Percentiles rank a stretch among this genome's conserved stretches.
phyloP scores from a whole-genome alignment of 2,329 filamentous ascomycete species.

The Colletotrichum navitas region DNA sequence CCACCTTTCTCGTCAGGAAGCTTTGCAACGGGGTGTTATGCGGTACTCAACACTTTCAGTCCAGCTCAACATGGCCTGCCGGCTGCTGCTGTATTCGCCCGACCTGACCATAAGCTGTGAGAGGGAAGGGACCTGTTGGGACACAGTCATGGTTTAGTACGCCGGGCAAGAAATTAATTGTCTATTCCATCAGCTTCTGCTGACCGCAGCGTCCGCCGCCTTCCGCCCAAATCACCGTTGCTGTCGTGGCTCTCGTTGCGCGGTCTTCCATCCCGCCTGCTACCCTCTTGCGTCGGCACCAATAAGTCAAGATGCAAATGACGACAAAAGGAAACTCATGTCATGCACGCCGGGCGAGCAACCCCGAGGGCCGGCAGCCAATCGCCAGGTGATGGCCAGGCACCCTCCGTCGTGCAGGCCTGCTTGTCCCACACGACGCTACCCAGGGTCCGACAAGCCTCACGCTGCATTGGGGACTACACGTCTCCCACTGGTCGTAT shows the following conservation, averaged over 20 bases:
- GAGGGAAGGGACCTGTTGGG: background rate
- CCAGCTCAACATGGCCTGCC: background rate
- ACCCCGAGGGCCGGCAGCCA: conserved; percentile 35
- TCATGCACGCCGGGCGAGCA: conserved; percentile 38
- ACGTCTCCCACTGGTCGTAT: conserved; percentile 25
- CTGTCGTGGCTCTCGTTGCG: conserved; percentile 1
- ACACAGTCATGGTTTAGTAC: background rate
- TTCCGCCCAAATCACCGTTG: background rate
- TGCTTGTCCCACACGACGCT: conserved; percentile 36
- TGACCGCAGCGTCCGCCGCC: conserved; percentile 1
- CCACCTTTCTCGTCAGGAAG: background rate
- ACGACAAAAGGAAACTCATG: conserved; percentile 10
- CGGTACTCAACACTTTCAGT: background rate
- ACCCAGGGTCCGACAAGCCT: conserved; percentile 33
- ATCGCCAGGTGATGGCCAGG: conserved; percentile 31
- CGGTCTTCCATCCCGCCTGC: background rate
- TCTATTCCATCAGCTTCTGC: conserved; percentile 16
- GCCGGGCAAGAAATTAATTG: background rate
- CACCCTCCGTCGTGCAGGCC: conserved; percentile 33
- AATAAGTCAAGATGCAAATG: conserved; percentile 8
- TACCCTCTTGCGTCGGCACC: background rate
- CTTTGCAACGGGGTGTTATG: background rate
- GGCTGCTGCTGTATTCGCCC: background rate
- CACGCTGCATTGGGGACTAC: conserved; percentile 19
- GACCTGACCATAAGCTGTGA: conserved; percentile 11